Evolutionary conservation across 2,329 filamentous ascomycete species (phyloP).

Genomic region (Cladosporium phlei): DNA sequence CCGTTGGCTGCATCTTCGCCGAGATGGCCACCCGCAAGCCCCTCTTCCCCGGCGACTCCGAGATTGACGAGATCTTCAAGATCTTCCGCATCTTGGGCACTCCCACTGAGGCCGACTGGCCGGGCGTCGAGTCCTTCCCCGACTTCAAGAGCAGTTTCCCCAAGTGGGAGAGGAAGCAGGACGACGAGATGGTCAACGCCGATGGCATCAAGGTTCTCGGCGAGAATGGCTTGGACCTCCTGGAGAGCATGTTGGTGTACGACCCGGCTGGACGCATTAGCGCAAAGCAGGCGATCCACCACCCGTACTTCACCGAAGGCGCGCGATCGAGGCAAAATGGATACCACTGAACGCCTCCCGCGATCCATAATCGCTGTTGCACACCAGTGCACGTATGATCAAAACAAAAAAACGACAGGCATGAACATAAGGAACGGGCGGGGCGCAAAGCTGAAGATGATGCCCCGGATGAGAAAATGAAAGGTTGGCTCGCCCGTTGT

Average conservation of each 20-base stretch:
- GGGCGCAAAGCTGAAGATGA: not conserved
- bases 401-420: not conserved
- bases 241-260: constrained; percentile 71
- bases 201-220: constrained; percentile 53
- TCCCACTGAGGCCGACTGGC: constrained; percentile 76
- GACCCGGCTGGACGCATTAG: constrained; percentile 83
- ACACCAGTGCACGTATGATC: not conserved
- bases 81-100: constrained; percentile 82
- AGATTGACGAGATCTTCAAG: constrained; percentile 93
- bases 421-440: constrained; percentile 4
- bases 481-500: too few relatives aligned
- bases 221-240: constrained; percentile 63
- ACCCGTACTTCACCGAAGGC: constrained; percentile 65
- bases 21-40: constrained; percentile 95
- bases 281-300: constrained; percentile 78
- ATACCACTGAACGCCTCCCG: constrained; percentile 1
- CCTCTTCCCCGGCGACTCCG: constrained; percentile 85
- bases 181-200: constrained; percentile 61
- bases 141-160: constrained; percentile 92
- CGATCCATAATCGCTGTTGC: not conserved
- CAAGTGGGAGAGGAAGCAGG: constrained; percentile 74
- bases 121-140: constrained; percentile 87
- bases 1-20: constrained; percentile 87
- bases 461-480: not conserved
- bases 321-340: constrained; percentile 4